These are phyloP conservation scores for Ophiosphaerella herpotricha DNA, from an alignment of 2,329 filamentous ascomycete species.

Conservation along the genomic window DNA sequence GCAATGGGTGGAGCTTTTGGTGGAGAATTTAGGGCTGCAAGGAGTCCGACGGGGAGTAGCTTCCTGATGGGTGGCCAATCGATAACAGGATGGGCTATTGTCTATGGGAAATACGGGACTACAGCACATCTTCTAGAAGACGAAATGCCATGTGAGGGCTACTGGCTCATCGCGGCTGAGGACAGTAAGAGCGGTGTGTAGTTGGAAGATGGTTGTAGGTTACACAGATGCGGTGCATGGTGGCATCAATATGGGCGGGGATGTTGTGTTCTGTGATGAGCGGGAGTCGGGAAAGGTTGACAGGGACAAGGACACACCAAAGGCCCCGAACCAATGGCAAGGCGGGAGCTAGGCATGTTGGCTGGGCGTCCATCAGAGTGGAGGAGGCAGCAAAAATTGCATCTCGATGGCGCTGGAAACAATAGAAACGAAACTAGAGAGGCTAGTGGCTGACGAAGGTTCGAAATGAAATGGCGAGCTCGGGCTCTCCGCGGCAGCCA, in stretches of 20 bases:
- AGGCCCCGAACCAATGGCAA: constrained; percentile 13
- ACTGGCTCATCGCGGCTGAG: constrained; percentile 17
- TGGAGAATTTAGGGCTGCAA: constrained; percentile 10
- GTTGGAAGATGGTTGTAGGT: constrained; percentile 21
- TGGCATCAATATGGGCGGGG: constrained; percentile 35
- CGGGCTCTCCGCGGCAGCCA: too few species aligned
- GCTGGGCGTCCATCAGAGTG: constrained; percentile 28
- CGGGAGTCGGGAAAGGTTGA: constrained; percentile 4
- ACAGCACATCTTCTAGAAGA: constrained; percentile 6
- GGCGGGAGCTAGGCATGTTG: constrained; percentile 9
- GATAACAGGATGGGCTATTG: constrained; percentile 18
- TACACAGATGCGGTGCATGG: constrained; percentile 34
- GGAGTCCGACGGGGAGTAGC: constrained; percentile 13
- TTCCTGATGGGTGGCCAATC: constrained; percentile 25
- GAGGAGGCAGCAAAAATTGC: constrained; percentile 19
- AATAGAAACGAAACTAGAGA: constrained; percentile 2
- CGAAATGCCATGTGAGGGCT: constrained; percentile 25
- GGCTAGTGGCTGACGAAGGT: constrained; percentile 9
- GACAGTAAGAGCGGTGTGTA: constrained; percentile 38
- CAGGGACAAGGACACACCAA: constrained; percentile 11
- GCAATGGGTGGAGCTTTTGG: background rate
- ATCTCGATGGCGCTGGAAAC: constrained; percentile 3
- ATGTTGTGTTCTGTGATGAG: constrained; percentile 21
- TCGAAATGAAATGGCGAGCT: constrained; percentile 1
- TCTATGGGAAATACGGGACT: constrained; percentile 23